These are phyloP conservation scores for Tuber magnatum DNA, from an alignment of 495 filamentous ascomycete species.

Conservation along the genomic window DNA sequence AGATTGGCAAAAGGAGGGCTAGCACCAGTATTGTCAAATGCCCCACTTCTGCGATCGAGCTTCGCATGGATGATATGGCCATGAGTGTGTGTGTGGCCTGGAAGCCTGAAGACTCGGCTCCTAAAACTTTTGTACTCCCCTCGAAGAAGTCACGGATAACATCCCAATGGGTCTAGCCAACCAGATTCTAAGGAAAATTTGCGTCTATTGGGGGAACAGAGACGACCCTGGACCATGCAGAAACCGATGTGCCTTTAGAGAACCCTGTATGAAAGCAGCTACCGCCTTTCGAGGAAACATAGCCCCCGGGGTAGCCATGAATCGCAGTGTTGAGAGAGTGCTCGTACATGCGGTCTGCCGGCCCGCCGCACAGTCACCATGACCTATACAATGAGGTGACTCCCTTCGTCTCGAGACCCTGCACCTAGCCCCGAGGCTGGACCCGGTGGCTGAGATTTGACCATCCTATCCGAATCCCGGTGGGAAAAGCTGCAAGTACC, in stretches of 20 bases:
- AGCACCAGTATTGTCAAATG: neutral
- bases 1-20: neutral
- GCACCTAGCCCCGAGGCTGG: neutral
- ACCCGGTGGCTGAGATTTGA: neutral
- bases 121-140: neutral
- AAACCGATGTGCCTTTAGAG: neutral
- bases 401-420: neutral
- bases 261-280: neutral
- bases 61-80: neutral
- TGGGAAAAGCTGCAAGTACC: neutral
- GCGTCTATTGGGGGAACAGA: neutral
- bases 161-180: neutral
- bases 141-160: neutral
- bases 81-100: neutral
- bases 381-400: neutral
- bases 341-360: neutral
- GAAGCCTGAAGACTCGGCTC: neutral
- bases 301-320: neutral
- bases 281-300: neutral
- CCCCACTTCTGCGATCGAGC: neutral
- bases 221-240: neutral
- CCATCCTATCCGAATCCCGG: neutral
- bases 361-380: neutral
- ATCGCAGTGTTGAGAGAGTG: neutral
- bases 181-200: neutral